Percentiles rank a stretch among this genome's conserved stretches.
Conservation (phyloP, 805 yeast genomes). For the Starmerella apis region DNA sequence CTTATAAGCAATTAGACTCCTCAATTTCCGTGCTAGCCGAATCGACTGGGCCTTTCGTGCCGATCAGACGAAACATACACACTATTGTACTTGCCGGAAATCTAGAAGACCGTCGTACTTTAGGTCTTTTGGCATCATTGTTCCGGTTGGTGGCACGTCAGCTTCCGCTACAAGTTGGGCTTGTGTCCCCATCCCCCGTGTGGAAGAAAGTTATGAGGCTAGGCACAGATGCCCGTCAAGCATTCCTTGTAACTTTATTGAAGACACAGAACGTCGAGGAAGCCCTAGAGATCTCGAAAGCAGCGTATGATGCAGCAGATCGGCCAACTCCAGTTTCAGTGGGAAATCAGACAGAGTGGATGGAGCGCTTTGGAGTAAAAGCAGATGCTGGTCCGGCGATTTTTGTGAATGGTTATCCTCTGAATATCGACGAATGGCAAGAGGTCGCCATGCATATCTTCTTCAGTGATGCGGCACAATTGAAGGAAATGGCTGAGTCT, state of each 20-base stretch:
- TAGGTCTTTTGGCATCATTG: conserved; percentile 37
- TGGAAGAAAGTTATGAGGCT: conserved; percentile 23
- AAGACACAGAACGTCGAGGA: conserved; percentile 10
- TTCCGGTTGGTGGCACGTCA: conserved; percentile 35
- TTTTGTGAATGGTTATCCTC: conserved; percentile 52
- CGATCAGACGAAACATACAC: conserved; percentile 61
- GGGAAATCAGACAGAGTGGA: conserved; percentile 26
- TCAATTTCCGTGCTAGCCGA: conserved; percentile 35
- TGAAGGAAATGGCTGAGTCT: conserved; percentile 24
- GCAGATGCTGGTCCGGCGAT: conserved; percentile 41
- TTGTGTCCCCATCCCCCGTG: conserved; percentile 48
- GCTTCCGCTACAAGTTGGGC: conserved; percentile 70
- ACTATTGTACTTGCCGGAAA: conserved; percentile 61
- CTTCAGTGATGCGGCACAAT: conserved; percentile 43
- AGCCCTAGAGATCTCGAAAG: conserved; percentile 16
- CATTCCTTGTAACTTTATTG: conserved; percentile 17
- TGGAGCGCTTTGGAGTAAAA: conserved; percentile 31
- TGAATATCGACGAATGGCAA: conserved; percentile 24
- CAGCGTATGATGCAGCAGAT: conserved; percentile 16
- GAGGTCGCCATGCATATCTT: conserved; percentile 22
- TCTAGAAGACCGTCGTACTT: conserved; percentile 43
- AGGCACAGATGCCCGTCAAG: conserved; percentile 20
- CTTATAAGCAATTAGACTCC: conserved; percentile 39
- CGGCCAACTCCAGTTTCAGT: background rate
- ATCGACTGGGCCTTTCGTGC: conserved; percentile 56